A percentile compares a stretch with the other conserved stretches of the same genome.
Conservation (phyloP, 2,329 filamentous ascomycete genomes). For the Trichoderma sp. region DNA sequence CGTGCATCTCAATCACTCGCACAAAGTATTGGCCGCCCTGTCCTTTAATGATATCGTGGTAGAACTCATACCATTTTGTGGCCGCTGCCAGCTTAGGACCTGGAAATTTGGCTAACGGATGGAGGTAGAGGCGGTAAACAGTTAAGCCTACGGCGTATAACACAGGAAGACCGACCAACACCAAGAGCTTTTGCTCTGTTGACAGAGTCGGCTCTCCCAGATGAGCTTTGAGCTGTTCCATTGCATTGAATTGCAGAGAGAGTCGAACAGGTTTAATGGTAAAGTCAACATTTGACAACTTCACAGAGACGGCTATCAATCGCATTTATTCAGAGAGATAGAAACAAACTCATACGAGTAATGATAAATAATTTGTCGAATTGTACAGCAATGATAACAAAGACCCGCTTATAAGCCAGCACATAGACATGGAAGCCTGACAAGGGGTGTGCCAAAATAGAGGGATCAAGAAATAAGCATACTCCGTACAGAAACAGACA, state of each 20-base stretch:
- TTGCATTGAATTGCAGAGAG: neutral
- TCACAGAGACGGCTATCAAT: neutral
- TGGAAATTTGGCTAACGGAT: constrained; percentile 30
- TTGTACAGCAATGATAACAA: neutral
- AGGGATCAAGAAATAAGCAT: too few species aligned
- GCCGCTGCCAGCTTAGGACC: constrained; percentile 33
- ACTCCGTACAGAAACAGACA: too few species aligned
- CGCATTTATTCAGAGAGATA: neutral
- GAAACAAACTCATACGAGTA: neutral
- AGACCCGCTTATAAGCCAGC: neutral
- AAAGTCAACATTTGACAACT: too few species aligned
- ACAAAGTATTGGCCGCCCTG: constrained; percentile 29
- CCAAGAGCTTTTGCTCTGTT: neutral
- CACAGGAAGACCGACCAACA: neutral
- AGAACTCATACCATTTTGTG: constrained; percentile 34
- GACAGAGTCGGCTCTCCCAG: neutral
- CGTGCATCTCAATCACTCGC: constrained; percentile 33
- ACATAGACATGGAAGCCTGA: neutral
- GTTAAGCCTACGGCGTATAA: neutral
- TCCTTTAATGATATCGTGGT: constrained; percentile 29
- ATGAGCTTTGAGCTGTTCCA: neutral
- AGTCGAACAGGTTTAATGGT: neutral
- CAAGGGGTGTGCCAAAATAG: too few species aligned
- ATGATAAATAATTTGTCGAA: neutral
- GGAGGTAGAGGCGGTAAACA: constrained; percentile 25